Base-by-base conservation (phyloP, 2,329 filamentous ascomycete genomes). In the Huntiella decipiens region DNA sequence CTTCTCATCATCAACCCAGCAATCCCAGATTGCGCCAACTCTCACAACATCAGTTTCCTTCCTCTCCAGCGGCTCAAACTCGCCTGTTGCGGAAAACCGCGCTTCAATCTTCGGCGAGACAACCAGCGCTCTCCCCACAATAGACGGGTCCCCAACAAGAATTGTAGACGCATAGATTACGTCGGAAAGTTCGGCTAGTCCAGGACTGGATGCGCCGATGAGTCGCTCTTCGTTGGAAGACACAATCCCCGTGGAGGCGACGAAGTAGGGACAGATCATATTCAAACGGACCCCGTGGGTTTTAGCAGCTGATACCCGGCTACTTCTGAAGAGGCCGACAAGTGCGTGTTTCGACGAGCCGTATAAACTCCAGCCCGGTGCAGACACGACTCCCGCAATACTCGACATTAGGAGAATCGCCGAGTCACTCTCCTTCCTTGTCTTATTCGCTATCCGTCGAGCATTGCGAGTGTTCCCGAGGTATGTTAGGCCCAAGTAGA, bases 201-300 rank as follows among this genome's bases (percentile, higher is more conserved):
- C 69, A 3, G 62, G 65, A 33, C 53, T 52, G 1, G 59, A 56
- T 5, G 47, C 8, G 2, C 82, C 63, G 12, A 78, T 48, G 2
- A 68, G 50, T 22, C 70, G 63, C 15, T 64, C 73, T 1, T 52
- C 46, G 1, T 59, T 49, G 1, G 65, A 59, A 3, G 77, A 56
- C 38, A 82, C 52, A 58, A 63, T 62, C 52, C 56, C 66, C n/a
- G 74, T 71, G 11, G 73, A 77, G 53, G 75, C 70, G 54, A 67
- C 62, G 56, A 79, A 82, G 59, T 80, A 82, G 0, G 78, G 78
- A 49, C 68, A 70, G n/a, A 82, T 57, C 54, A 80, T 64, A 55
- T 82, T 82, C 49, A 79, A 62, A 39, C 79, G 66, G 37, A 82
- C 60, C 16, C 71, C 71, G n/a, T 38, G 16, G 31, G 58, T 52